Base-by-base conservation (phyloP, 257 asterid species). In the Nicotiana benthamiana region DNA sequence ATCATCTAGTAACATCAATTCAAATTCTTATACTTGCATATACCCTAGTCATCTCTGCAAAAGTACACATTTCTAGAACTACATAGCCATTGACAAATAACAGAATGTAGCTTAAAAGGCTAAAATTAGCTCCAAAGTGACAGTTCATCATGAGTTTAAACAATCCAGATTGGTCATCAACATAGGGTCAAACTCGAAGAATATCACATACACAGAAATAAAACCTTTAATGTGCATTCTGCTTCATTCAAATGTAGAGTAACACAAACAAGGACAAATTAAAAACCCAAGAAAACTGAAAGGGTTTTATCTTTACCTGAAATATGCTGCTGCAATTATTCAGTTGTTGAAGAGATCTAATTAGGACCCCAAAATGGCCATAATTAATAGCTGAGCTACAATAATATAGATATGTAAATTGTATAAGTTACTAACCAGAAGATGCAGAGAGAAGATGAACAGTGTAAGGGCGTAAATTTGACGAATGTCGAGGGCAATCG, bases 341-440 rank as follows among this genome's bases (percentile, higher is more conserved):
- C 20, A 62, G 34, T 68, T 68, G 34, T 43, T 72, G 77, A 46
- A 72, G 43, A 74, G 79, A 48, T 74, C 79, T 48, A 74, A 74
- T 22, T 7, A 48, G 22, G 59, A 70, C 36, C 34, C 36, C 43
- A 43, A 5, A 68, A 22, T 74, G 26, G 61, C 4, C 51, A 74
- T 9, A 48, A 24, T 46, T 43, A 27, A 46, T 18, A 72, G 60
- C 56, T 46, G 60, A 30, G 72, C 13, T 64, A 15, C 3, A 61
- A 61, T 61, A 11, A 40, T 11, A 61, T 61, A 26, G 9, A 61
- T 61, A 61, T 61, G 34, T 26, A 2, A 61, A 61, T 24, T 61
- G 5, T 61, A 61, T 24, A 61, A 10, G 15, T 26, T 62, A 13
- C 9, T 27, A 26, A 4, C 68, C 20, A 62, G 18, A 22, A 60